These are phyloP conservation scores for Chlorella variabilis DNA, from an alignment of 163 green algal species.

Conservation along the genomic window DNA sequence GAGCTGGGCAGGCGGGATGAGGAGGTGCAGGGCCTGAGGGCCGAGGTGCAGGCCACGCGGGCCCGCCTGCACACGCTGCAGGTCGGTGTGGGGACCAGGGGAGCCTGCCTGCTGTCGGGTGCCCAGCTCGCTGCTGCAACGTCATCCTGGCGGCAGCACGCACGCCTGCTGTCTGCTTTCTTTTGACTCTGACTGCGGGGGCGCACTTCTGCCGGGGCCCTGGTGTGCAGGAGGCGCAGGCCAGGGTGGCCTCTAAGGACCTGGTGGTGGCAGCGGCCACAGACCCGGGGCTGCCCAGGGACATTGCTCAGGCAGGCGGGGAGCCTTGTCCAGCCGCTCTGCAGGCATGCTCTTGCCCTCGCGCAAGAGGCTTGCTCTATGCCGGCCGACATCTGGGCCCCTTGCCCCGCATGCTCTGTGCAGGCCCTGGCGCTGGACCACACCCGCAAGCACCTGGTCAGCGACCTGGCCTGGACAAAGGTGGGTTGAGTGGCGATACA, in stretches of 20 bases:
- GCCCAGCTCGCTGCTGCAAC: too few species aligned
- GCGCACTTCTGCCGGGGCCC: too few species aligned
- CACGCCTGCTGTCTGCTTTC: background rate
- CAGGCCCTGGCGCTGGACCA: conserved; percentile 16
- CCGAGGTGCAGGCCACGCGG: conserved; percentile 15
- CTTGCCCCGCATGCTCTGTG: too few species aligned
- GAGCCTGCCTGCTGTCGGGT: background rate
- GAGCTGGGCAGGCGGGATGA: conserved; percentile 11
- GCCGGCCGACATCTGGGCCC: too few species aligned
- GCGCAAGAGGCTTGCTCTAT: too few species aligned
- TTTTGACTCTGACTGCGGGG: background rate
- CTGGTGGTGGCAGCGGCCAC: conserved; percentile 11
- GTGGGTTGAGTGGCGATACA: too few species aligned
- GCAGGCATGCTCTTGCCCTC: too few species aligned
- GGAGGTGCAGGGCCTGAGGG: conserved; percentile 1
- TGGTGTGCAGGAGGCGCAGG: conserved; percentile 22
- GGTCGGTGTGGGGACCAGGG: too few species aligned
- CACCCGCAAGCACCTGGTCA: conserved; percentile 9
- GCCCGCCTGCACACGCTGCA: conserved; percentile 17
- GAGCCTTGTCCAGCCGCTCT: too few species aligned
- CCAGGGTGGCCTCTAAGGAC: conserved; percentile 10
- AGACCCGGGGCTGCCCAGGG: background rate
- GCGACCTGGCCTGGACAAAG: conserved; percentile 35
- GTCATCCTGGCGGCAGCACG: too few species aligned
- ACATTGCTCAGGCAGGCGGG: conserved; percentile 12